phyloP scores from a whole-genome alignment of 2,329 filamentous ascomycete genomes.

The Aspergillus niger region DNA sequence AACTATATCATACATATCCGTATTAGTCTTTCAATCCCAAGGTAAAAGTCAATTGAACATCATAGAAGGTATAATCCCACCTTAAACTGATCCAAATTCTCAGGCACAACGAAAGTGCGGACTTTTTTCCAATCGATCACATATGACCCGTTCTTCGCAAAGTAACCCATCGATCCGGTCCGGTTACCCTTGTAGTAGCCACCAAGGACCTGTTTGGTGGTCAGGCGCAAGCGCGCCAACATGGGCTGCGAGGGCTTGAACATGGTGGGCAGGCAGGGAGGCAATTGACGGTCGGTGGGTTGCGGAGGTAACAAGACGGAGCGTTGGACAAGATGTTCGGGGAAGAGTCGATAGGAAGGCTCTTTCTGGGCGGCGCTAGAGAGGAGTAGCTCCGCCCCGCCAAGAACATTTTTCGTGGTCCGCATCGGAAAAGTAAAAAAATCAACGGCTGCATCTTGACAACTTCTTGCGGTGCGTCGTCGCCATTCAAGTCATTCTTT shows the following conservation, averaged over 20 bases:
- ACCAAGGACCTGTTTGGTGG: slow-evolving; percentile 88
- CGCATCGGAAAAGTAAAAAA: slow-evolving; percentile 31
- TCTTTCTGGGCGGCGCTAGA: slow-evolving; percentile 29
- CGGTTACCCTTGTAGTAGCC: slow-evolving; percentile 98
- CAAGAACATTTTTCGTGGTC: slow-evolving; percentile 37
- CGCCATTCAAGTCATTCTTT: slow-evolving; percentile 10
- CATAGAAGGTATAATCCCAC: slow-evolving; percentile 49
- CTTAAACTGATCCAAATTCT: slow-evolving; percentile 68
- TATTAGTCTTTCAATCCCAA: slow-evolving; percentile 36
- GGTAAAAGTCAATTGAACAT: not conserved
- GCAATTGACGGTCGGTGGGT: slow-evolving; percentile 1
- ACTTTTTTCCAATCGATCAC: slow-evolving; percentile 83
- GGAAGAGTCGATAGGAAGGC: slow-evolving; percentile 22
- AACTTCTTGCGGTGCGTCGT: slow-evolving; percentile 10
- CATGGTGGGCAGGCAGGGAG: slow-evolving; percentile 30
- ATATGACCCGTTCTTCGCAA: slow-evolving; percentile 64
- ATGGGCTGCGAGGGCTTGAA: slow-evolving; percentile 55
- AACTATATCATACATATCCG: slow-evolving; percentile 35
- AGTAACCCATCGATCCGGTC: slow-evolving; percentile 83
- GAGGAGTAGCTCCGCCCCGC: slow-evolving; percentile 26
- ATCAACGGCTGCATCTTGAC: slow-evolving; percentile 15
- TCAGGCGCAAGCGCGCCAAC: slow-evolving; percentile 74
- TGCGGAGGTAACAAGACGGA: slow-evolving; percentile 5
- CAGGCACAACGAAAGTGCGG: slow-evolving; percentile 82
- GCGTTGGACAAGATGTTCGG: not conserved